Evolutionary conservation across 306 rosid species (phyloP), one percentile per base, ranked within the genome.

Genomic region (Quercus glauca): DNA sequence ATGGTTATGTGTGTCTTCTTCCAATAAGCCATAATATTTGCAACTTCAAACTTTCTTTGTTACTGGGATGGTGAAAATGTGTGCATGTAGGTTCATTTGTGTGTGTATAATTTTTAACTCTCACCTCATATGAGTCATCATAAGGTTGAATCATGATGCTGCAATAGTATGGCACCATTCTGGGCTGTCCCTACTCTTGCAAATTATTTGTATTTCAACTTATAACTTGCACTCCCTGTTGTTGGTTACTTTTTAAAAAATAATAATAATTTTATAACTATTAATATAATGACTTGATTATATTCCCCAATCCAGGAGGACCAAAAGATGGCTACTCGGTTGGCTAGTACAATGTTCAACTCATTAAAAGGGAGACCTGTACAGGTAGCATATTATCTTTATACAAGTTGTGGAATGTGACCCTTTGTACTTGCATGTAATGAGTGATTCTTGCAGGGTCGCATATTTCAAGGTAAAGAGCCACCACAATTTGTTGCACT

Each of bases 321-420:
- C 91, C 97, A 89, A 76, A 91, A 79, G 81, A 91, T 85, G 93
- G 98, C 98, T 52, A 81, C 91, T 85, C 88, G 91, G 43, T 88
- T 96, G 90, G 87, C 94, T 64, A 91, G 81, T 71, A 91, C 98
- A n/a, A 93, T 96, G 91, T 91, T 76, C 86, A 96, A 88, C 90
- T 93, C 98, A 43, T 84, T 96, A 78, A 96, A 96, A 92, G 99
- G 98, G 67, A 91, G 99, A 89, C 99, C 99, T 41, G 97, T 90
- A 86, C 97, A 91, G 99, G 99, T 93, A 90, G 73, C 57, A 19
- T 82, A 75, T 80, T 15, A 61, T 78, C 74, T 83, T 58, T 69
- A 65, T 73, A 85, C 78, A 78, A 73, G 67, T 80, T 80, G 71
- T 69, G 69, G 56, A 70, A 78, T 78, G 31, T 59, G 51, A 69